Evolutionary conservation across 805 yeast species (phyloP).

Genomic region (Wickerhamiella parazyma): DNA sequence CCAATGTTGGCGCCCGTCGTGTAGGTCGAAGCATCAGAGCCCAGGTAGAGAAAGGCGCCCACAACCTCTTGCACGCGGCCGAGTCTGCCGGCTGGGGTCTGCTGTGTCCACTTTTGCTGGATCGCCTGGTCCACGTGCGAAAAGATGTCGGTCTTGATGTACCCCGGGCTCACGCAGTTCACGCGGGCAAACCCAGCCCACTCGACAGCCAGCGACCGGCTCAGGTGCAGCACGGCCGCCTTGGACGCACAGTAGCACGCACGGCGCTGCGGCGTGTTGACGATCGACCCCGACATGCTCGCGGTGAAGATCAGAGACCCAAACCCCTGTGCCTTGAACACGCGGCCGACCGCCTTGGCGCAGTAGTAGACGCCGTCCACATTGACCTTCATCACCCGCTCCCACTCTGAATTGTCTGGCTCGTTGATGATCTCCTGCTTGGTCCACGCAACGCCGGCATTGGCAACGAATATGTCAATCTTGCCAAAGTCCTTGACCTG

Average conservation of each 20-base stretch:
- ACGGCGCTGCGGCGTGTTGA: conserved; percentile 75
- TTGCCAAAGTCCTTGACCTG: conserved; percentile 60
- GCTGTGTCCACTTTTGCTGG: conserved; percentile 38
- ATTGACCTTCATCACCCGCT: conserved; percentile 58
- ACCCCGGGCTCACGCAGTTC: conserved; percentile 76
- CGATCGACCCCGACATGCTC: conserved; percentile 81
- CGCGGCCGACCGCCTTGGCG: conserved; percentile 57
- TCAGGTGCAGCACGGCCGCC: conserved; percentile 68
- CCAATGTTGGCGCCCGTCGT: conserved; percentile 66
- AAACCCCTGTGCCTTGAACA: conserved; percentile 56
- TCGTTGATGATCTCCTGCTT: conserved; percentile 43
- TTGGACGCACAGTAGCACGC: conserved; percentile 78
- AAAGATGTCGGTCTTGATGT: conserved; percentile 59
- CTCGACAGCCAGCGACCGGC: conserved; percentile 69
- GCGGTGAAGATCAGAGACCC: conserved; percentile 80
- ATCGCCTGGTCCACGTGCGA: conserved; percentile 33
- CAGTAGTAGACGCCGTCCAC: conserved; percentile 70
- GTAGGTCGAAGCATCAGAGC: conserved; percentile 67
- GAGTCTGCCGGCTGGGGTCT: conserved; percentile 44
- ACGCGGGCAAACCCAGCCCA: conserved; percentile 86
- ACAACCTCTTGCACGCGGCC: conserved; percentile 59
- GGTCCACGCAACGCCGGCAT: conserved; percentile 81
- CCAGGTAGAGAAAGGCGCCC: conserved; percentile 69
- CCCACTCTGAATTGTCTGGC: conserved; percentile 47
- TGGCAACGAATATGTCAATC: conserved; percentile 74